Base-by-base conservation (phyloP, 78 protist genomes). In the Dictyostelium intermedium region DNA sequence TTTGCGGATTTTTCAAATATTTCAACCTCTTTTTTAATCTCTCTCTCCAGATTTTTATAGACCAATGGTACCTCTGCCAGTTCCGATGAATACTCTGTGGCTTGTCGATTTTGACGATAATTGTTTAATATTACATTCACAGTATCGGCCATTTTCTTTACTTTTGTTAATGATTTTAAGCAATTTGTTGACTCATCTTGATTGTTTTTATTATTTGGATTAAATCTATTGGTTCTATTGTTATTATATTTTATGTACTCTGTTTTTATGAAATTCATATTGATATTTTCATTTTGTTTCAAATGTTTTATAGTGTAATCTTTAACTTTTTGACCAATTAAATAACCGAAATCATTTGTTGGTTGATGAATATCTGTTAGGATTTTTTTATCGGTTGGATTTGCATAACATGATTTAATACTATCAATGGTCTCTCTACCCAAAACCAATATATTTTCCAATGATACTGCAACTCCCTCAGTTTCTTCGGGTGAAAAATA, bases 401-500 rank as follows among this genome's bases (percentile, higher is more conserved):
- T 66, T 27, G 74, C 32, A 66, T 66, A 66, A 27, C 74, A 27
- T 66, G 74, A 66, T 66, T 66, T 66, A 27, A 66, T 66, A 27
- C 74, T 25, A 66, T 66, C 74, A 27, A 79, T 25, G 2, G 73
- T 66, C 3, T 27, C 50, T 79, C 69, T 87, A 45, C 70, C 81
- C 2, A 87, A 30, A 8, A 78, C 61, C 14, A 87, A 18, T 2
- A 87, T 66, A 66, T 87, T 84, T 32, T 87, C 93, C 1, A 87
- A 79, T 16, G 85, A 84, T 37, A 87, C 84, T 11, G 34, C 61
- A 9, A 87, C 37, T 20, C 60, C 34, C 10, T 79, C 93, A 23
- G 20, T 78, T 72, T 87, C 93, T 61, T 87, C 81, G 3, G 85
- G 20, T 3, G 74, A 63, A 25, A 87, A 78, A 72, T 82, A 87